These are phyloP conservation scores for Metschnikowia peoriensis DNA, from an alignment of 805 yeast species.

Conservation along the genomic window DNA sequence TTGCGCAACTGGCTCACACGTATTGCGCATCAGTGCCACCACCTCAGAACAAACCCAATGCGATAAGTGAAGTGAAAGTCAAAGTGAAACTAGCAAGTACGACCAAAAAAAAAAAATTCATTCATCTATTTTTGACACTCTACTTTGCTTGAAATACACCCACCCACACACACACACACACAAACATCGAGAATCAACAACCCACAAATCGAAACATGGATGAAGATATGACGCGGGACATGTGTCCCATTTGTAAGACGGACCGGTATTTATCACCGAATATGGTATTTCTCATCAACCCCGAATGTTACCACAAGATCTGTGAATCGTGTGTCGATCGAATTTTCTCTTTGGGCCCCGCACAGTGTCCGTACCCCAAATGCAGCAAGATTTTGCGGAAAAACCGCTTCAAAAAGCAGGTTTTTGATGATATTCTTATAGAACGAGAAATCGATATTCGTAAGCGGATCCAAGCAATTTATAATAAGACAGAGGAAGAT, in stretches of 20 bases:
- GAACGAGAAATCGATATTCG: conserved; percentile 93
- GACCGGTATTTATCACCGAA: conserved; percentile 92
- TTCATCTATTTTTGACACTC: not conserved
- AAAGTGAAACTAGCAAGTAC: not conserved
- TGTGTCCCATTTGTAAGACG: conserved; percentile 97
- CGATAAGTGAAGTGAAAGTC: not conserved
- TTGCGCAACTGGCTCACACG: not conserved
- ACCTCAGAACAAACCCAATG: not conserved
- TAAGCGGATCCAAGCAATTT: conserved; percentile 69
- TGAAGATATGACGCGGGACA: conserved; percentile 62
- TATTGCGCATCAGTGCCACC: not conserved
- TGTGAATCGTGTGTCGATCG: conserved; percentile 97
- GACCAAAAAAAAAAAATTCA: not conserved
- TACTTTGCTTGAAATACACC: too few relatives aligned
- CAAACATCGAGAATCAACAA: not conserved
- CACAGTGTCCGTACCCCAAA: conserved; percentile 91
- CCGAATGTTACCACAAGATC: conserved; percentile 97
- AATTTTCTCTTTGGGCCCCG: conserved; percentile 91
- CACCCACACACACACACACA: not conserved
- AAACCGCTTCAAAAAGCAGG: conserved; percentile 87
- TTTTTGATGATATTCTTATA: conserved; percentile 85
- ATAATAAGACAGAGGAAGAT: conserved; percentile 76
- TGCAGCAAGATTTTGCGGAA: conserved; percentile 86
- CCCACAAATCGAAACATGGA: conserved; percentile 10
- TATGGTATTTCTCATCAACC: conserved; percentile 87